Base-by-base conservation (phyloP, 257 asterid species). In the Plantago ovata region DNA sequence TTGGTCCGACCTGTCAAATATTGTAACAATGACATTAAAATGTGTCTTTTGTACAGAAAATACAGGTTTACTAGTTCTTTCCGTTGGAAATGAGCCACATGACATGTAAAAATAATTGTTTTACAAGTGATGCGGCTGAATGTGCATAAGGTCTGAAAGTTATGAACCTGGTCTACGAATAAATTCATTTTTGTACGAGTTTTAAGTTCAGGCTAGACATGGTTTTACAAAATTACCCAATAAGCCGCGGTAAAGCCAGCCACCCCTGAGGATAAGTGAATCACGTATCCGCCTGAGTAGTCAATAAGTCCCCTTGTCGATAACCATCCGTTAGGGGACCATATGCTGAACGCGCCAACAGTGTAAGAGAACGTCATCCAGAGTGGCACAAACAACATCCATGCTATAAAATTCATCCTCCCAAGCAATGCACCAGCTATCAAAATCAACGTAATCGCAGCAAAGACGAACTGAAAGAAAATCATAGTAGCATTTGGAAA, bases 161-260 rank as follows among this genome's bases (percentile, higher is more conserved):
- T n/a, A n/a, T n/a, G n/a, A n/a, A n/a, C n/a, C n/a, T n/a, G n/a
- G n/a, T n/a, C n/a, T n/a, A n/a, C n/a, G n/a, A n/a, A n/a, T n/a
- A n/a, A n/a, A n/a, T n/a, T n/a, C n/a, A n/a, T n/a, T n/a, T n/a
- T n/a, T n/a, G n/a, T n/a, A n/a, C n/a, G n/a, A n/a, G n/a, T n/a
- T n/a, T n/a, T n/a, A n/a, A n/a, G n/a, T n/a, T n/a, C n/a, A n/a
- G n/a, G n/a, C n/a, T n/a, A n/a, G n/a, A n/a, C n/a, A n/a, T n/a
- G n/a, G n/a, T n/a, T n/a, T n/a, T 1, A 19, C 3, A 42, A 51
- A 24, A 22, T 58, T 76, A 86, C 95, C 95, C 96, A 87, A 22
- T 53, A 87, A n/a, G 96, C 96, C 0, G 96, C 94, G 0, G 89
- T 84, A 68, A 87, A 84, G 13, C 96, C 96, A 2, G 96, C 94